phyloP scores from a whole-genome alignment of 116 monocot genomes.

The Papilionanthe hybrid region DNA sequence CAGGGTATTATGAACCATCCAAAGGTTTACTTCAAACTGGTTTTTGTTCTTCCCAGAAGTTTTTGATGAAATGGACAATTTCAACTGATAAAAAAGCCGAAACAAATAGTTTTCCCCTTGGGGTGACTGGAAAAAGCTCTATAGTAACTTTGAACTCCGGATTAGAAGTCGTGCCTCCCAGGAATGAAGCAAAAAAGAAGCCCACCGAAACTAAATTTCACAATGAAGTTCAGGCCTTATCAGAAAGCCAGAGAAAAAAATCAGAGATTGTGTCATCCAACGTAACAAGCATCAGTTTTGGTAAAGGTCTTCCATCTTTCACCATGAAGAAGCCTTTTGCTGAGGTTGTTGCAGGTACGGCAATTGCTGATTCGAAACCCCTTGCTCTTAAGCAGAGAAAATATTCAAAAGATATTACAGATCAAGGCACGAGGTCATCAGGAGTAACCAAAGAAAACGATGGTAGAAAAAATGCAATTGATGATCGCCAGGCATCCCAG shows the following conservation, averaged over 20 bases:
- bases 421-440: constrained; percentile 24
- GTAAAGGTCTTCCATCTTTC: constrained; percentile 70
- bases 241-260: constrained; percentile 16
- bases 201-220: constrained; percentile 13
- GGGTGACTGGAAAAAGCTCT: constrained; percentile 10
- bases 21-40: constrained; percentile 91
- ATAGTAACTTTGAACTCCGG: constrained; percentile 7
- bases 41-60: constrained; percentile 60
- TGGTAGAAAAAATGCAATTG: constrained; percentile 20
- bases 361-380: constrained; percentile 30
- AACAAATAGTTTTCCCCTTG: constrained; percentile 4
- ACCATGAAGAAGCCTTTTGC: constrained; percentile 81
- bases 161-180: background rate
- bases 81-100: constrained; percentile 24
- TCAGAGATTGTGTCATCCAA: constrained; percentile 15
- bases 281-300: constrained; percentile 52
- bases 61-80: constrained; percentile 66
- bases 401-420: constrained; percentile 20
- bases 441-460: constrained; percentile 17
- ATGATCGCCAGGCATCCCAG: constrained; percentile 21
- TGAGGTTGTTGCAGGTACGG: constrained; percentile 81
- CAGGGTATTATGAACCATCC: constrained; percentile 76
- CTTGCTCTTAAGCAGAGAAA: constrained; percentile 49
- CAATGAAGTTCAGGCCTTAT: constrained; percentile 18
- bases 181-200: constrained; percentile 26